Base-by-base conservation (phyloP, 805 yeast genomes). In the Hanseniaspora lindneri region DNA sequence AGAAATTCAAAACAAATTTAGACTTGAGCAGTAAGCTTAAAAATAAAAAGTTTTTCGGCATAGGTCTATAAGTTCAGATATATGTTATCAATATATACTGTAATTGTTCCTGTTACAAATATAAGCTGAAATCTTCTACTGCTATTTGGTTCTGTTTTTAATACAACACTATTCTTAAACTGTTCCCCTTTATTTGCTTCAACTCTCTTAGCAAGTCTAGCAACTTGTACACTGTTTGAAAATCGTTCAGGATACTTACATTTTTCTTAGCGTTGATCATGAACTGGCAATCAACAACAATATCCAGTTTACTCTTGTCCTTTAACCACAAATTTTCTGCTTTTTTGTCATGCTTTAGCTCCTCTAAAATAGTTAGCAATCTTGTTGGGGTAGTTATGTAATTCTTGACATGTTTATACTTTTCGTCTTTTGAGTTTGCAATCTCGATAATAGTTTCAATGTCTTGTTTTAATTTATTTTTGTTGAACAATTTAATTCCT, bases 401-500 rank as follows among this genome's bases (percentile, higher is more conserved):
- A 47, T 58, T 61, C 47, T 55, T 61, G 3, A 59, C 52, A 11
- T 24, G 23, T 5, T 27, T 25, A 30, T 51, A 53, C 10, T 36
- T 47, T 32, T 55, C 55, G 36, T 56, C 56, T 23, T 48, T 48
- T 9, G 52, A 37, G 32, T 42, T 42, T 6, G 35, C 9, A 24
- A 49, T 37, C n/a, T 41, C 34, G 33, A 50, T 20, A 33, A 61
- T 49, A 2, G 56, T 52, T 14, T 51, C 54, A n/a, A 62, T 29
- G 61, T 85, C 95, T 37, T 79, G 80, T 28, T 74, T 71, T 40
- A 83, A 59, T 54, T 80, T 79, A 60, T 83, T 84, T 64, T 85
- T 85, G 53, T 80, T 75, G 57, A 85, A 84, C 41, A 85, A 60
- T 60, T 84, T 85, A 41, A 83, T 56, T 56, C 71, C 60, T 64